Base-by-base conservation (phyloP, 176 grass and related monocot genomes). In the Poa pratensis region DNA sequence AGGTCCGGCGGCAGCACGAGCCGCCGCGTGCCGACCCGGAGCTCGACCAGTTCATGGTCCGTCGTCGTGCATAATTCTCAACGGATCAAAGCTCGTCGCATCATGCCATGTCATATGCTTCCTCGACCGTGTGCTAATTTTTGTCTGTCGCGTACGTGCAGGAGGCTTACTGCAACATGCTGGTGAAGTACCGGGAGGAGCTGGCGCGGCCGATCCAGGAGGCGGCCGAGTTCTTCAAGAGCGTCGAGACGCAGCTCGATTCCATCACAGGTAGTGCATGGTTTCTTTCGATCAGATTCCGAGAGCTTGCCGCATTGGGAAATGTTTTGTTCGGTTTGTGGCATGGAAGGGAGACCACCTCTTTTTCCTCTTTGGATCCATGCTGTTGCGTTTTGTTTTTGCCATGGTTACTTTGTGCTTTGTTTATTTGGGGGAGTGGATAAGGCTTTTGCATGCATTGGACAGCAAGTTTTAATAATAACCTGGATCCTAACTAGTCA, bases 31-130 rank as follows among this genome's bases (percentile, higher is more conserved):
- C 61, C 67, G 93, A 99, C 52, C 91, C 90, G 1, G 96, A 98
- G 90, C 93, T 98, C 65, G 93, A 98, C 74, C 91, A 89, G 80
- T 95, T 98, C 90, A 98, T 98, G 96, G 96, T 92, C 19, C 15
- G 66, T 23, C 15, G 30, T 45, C 15, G 50, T 80, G 4, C 24
- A 27, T 17, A 16, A 23, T 46, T 42, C 82, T 52, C 9, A 34
- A 84, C 14, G 22, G 37, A 79, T 74, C 59, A n/a, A 27, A 57
- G 40, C 18, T 14, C 7, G 28, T 17, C 6, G 9, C 52, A 39
- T 32, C 42, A 71, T 81, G 57, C 11, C 55, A 59, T 22, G 20
- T 22, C 77, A 64, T 68, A 78, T 84, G 54, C 67, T 84, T 66
- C 26, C 20, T 46, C 45, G 42, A 46, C 16, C 81, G 5, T 15